Base-by-base conservation (phyloP, 805 yeast species). In the Danielozyma ontarioensis region DNA sequence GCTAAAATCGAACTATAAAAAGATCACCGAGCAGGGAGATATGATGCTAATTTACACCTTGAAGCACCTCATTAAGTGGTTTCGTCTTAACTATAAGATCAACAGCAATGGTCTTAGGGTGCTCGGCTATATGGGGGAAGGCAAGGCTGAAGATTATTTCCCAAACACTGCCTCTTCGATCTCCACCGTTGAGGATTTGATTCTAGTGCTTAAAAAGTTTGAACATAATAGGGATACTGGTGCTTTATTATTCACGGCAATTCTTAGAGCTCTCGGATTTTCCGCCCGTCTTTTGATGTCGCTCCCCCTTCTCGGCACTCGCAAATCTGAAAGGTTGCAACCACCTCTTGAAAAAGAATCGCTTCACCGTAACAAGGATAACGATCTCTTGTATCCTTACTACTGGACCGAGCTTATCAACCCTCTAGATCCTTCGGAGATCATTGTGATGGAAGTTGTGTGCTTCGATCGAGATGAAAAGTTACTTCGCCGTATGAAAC, bases 321-420 rank as follows among this genome's bases (percentile, higher is more conserved):
- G 33, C 16, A 41, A 28, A 15, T 38, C 34, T n/a, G 21, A 17
- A 11, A 39, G 29, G 3, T 14, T 17, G 1, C 64, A 57, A 33
- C 64, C 64, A 2, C 42, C 44, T 21, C 27, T 48, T 5, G 53
- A 56, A 28, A 28, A 25, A n/a, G 33, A 35, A 2, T 49, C 45
- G 16, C 34, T 55, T 1, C 28, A 34, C 8, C 27, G 39, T 4
- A 59, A 53, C 26, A 52, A 50, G 29, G 66, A 60, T 29, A 43
- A 46, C 35, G 66, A 60, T 37, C 39, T 60, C 8, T 35, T 60
- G 5, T 59, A 55, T 33, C 66, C 66, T 2, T 60, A 60, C 37
- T 60, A 40, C 34, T 60, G 66, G 66, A 57, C 62, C 5, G 66
- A 60, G 34, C 34, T 59, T 3, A 39, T 60, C 12, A 58, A 59